Conservation (phyloP, 2,329 filamentous ascomycete species). For the Neonectria neomacrospora region DNA sequence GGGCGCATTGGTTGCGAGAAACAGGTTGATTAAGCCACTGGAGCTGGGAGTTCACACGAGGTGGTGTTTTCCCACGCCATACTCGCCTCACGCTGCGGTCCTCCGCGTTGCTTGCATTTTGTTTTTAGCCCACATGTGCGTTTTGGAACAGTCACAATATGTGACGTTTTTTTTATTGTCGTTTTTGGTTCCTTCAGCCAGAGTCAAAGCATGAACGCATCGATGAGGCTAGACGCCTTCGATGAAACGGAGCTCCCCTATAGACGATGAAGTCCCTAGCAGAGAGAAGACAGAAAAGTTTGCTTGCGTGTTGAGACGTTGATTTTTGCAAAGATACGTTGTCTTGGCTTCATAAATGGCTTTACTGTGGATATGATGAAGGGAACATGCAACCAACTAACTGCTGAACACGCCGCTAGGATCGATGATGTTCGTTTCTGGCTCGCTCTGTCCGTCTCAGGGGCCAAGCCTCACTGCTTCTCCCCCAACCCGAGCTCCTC, state of each 20-base stretch:
- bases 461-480: conserved; percentile 5
- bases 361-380: conserved; percentile 9
- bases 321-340: conserved; percentile 1
- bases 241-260: conserved; percentile 32
- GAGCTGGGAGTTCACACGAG: conserved; percentile 35
- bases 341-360: not conserved
- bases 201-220: conserved; percentile 15
- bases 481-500: conserved; percentile 44
- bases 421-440: not conserved
- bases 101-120: conserved; percentile 27
- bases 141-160: conserved; percentile 7
- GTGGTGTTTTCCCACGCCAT: conserved; percentile 27
- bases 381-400: not conserved
- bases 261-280: conserved; percentile 40
- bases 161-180: conserved; percentile 2
- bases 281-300: conserved; percentile 40
- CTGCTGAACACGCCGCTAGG: not conserved
- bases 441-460: not conserved
- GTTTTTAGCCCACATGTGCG: conserved; percentile 9
- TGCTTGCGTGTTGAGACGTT: conserved; percentile 21
- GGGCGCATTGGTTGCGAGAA: conserved; percentile 87
- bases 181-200: conserved; percentile 13
- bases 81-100: conserved; percentile 23
- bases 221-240: conserved; percentile 24
- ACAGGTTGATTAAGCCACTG: conserved; percentile 62